These are phyloP conservation scores for Carex cristatella DNA, from an alignment of 176 grass and related monocot genomes.

Conservation along the genomic window DNA sequence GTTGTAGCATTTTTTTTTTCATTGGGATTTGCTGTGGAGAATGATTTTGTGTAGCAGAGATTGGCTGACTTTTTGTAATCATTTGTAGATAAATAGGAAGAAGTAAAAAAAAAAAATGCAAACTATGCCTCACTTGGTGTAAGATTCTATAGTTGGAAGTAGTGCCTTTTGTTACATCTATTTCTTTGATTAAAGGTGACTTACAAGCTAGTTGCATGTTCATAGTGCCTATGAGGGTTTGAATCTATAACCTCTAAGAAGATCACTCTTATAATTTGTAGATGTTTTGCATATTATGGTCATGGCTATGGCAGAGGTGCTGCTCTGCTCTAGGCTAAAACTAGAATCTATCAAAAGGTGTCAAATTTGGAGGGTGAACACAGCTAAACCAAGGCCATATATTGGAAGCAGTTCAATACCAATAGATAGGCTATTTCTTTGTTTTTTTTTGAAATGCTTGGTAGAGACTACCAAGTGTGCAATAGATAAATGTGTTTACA, in stretches of 20 bases:
- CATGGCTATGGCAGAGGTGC: neutral
- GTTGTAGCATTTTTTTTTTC: slow-evolving; percentile 17
- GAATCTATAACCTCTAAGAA: neutral
- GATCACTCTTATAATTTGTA: neutral
- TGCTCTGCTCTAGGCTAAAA: neutral
- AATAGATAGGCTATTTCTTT: neutral
- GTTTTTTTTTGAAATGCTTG: too few relatives aligned
- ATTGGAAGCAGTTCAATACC: neutral
- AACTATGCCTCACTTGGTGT: slow-evolving; percentile 8
- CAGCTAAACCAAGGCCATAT: too few relatives aligned
- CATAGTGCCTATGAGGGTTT: neutral
- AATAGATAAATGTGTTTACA: too few relatives aligned
- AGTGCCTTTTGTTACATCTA: neutral
- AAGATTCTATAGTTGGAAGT: neutral
- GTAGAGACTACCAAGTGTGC: too few relatives aligned
- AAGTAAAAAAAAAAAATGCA: slow-evolving; percentile 3
- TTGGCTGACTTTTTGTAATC: slow-evolving; percentile 29
- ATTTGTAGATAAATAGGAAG: slow-evolving; percentile 61
- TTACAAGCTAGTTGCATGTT: neutral
- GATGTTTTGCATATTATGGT: neutral
- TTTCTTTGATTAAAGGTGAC: neutral
- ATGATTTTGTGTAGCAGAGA: slow-evolving; percentile 6
- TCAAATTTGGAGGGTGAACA: neutral
- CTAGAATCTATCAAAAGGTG: neutral
- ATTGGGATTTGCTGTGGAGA: slow-evolving; percentile 25